Evolutionary conservation across 495 filamentous ascomycete genomes (phyloP).

Genomic region (Neurospora cerealis): DNA sequence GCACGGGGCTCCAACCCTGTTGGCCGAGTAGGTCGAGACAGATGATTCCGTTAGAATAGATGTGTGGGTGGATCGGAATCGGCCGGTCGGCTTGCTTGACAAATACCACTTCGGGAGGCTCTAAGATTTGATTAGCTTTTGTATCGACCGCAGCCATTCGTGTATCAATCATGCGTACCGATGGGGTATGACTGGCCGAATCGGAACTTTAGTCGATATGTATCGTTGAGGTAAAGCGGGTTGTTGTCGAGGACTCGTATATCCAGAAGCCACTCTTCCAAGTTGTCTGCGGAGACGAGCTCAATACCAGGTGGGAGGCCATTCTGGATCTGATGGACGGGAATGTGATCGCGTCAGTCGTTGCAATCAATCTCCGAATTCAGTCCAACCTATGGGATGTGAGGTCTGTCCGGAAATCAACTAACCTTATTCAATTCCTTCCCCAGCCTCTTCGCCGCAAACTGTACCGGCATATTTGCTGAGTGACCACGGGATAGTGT

Average conservation of each 20-base stretch:
- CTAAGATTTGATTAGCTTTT: conserved; percentile 31
- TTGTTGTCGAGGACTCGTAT: conserved; percentile 86
- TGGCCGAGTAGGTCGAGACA: conserved; percentile 85
- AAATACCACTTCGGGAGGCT: conserved; percentile 92
- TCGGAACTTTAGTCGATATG: conserved; percentile 75
- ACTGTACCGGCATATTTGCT: conserved; percentile 27
- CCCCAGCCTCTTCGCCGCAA: conserved; percentile 38
- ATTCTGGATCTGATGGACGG: conserved; percentile 36
- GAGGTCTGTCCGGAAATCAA: neutral
- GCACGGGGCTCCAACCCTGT: conserved; percentile 89
- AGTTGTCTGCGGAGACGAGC: conserved; percentile 67
- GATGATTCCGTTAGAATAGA: conserved; percentile 97
- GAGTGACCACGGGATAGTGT: neutral
- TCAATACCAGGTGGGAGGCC: conserved; percentile 61
- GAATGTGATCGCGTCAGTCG: conserved; percentile 6
- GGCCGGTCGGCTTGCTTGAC: conserved; percentile 52
- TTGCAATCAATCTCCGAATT: neutral
- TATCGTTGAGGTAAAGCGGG: conserved; percentile 74
- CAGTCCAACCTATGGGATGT: neutral
- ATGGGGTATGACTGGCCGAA: conserved; percentile 85
- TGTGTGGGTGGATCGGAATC: conserved; percentile 93
- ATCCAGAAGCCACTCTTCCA: conserved; percentile 89
- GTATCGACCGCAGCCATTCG: neutral
- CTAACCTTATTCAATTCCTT: conserved; percentile 45
- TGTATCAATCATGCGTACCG: conserved; percentile 39